phyloP scores from a whole-genome alignment of 345 rosid species.

The Citropsis articulata region DNA sequence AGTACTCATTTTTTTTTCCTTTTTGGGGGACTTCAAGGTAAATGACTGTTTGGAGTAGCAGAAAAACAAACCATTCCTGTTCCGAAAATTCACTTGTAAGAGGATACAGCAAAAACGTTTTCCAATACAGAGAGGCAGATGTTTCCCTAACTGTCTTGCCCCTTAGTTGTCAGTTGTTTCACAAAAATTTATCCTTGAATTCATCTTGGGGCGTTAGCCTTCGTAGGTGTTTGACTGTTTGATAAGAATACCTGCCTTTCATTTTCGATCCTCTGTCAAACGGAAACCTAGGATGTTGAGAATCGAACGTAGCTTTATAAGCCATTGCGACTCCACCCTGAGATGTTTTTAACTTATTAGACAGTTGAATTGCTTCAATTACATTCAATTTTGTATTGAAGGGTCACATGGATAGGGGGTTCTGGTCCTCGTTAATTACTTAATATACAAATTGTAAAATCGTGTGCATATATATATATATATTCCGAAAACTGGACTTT shows the following conservation, averaged over 20 bases:
- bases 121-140: not conserved
- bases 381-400: no score
- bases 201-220: not conserved
- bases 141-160: not conserved
- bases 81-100: not conserved
- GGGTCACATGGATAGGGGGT: not conserved
- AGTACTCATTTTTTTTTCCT: no score
- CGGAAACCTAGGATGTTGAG: not conserved
- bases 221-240: not conserved
- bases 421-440: not conserved
- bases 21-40: not conserved
- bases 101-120: not conserved
- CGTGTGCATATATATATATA: no score
- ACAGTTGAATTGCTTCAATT: not conserved
- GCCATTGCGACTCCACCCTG: not conserved
- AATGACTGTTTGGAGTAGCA: no score
- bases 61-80: no score
- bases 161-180: not conserved
- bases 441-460: no score
- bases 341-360: not conserved
- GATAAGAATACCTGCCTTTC: no score
- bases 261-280: no score
- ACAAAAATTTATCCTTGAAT: not conserved
- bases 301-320: slow-evolving; percentile 3
- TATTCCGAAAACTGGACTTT: slow-evolving; percentile 15